Percentiles rank a stretch among this genome's conserved stretches.
phyloP scores from a whole-genome alignment of 2,329 filamentous ascomycete species.

The Trichoderma semiorbis region DNA sequence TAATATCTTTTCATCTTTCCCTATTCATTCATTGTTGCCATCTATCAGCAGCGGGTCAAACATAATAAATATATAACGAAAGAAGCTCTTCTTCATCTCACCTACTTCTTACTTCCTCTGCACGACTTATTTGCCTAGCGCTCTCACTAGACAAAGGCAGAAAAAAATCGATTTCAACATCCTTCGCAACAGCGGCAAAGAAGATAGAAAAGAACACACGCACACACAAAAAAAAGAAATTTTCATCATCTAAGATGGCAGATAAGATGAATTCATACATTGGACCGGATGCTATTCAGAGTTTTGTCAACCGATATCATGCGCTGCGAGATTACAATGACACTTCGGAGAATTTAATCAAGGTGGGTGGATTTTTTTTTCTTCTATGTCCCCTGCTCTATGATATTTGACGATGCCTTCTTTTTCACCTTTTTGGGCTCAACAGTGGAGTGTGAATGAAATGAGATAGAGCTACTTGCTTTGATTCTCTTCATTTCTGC shows the following conservation, averaged over 20 bases:
- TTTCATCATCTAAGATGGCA: neutral
- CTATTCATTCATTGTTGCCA: neutral
- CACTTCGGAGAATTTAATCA: slow-evolving; percentile 43
- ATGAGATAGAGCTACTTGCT: neutral
- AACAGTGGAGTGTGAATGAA: neutral
- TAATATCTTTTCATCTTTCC: neutral
- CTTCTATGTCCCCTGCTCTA: neutral
- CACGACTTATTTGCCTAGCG: neutral
- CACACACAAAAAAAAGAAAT: neutral
- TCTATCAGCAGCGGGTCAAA: neutral
- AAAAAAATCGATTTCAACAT: neutral
- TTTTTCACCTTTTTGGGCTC: neutral
- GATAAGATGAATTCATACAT: slow-evolving; percentile 23
- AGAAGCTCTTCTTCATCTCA: neutral
- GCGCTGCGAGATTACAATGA: slow-evolving; percentile 41
- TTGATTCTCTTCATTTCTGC: neutral
- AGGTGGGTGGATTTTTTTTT: slow-evolving; percentile 34
- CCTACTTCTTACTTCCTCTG: neutral
- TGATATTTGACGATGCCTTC: neutral
- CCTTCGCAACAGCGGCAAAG: neutral
- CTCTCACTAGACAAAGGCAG: neutral
- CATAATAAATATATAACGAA: neutral
- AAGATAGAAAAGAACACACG: neutral
- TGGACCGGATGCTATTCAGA: slow-evolving; percentile 36
- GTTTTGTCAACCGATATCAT: slow-evolving; percentile 48